Base-by-base conservation (phyloP, 2,329 filamentous ascomycete species). In the Endocalyx cinctus region DNA sequence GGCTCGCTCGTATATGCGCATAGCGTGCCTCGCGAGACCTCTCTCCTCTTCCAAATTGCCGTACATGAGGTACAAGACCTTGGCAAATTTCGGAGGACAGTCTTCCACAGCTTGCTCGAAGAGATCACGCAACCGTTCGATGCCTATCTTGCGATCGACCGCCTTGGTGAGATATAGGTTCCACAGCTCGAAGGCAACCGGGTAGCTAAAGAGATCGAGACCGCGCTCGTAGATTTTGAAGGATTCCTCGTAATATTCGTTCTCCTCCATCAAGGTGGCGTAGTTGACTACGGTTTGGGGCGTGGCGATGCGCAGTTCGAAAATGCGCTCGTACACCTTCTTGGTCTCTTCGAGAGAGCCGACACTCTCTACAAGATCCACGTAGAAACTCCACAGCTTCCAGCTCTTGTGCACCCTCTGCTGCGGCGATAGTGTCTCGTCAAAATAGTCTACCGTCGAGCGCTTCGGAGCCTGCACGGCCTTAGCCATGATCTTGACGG, bases 371-470 rank as follows among this genome's bases (percentile, higher is more conserved):
- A 98, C 89, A 2, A 98, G 76, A 58, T 98, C 92, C 25, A 98
- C 89, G 51, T 98, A 98, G 68, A 98, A 98, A 62, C 88, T 95
- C 92, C 92, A 98, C 10, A 98, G 66, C 60, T 97, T 98, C 92
- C 92, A 98, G 57, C 87, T 95, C 70, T 98, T 98, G 67, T 98
- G 92, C 4, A 98, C 86, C 42, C 94, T 79, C 65, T 97, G 92
- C 58, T 98, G 92, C 4, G 92, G 90, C 2, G 87, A 88, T 6
- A 98, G 68, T 0, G 78, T 87, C 57, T 98, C 94, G 57, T 98
- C 92, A 54, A 97, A 98, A 58, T 97, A 98, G 65, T 98, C 92
- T n/a, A 98, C 88, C 3, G 81, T 94, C n/a, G 90, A 96, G 45
- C 87, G 73, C 62, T 97, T 97, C 0, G 92, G 89, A n/a, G 92